These are phyloP conservation scores for Aspergillus steynii DNA, from an alignment of 495 filamentous ascomycete species.

Conservation along the genomic window DNA sequence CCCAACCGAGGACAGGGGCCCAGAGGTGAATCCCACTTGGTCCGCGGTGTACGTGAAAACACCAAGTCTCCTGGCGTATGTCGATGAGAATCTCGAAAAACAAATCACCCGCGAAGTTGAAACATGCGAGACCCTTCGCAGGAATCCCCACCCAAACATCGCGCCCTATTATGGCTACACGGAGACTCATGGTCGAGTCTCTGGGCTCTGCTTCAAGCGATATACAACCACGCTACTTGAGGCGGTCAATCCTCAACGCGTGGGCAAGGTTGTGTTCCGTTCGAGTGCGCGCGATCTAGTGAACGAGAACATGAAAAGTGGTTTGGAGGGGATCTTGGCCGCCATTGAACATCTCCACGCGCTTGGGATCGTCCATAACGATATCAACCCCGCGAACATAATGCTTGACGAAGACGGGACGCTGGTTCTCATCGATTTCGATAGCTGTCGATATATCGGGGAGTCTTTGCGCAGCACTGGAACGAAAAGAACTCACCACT, in stretches of 20 bases:
- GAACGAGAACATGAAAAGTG: constrained; percentile 15
- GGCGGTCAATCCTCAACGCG: constrained; percentile 25
- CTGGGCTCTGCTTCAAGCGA: constrained; percentile 39
- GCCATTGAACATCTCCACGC: constrained; percentile 40
- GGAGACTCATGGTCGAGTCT: constrained; percentile 33
- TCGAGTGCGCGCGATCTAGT: constrained; percentile 21
- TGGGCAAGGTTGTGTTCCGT: constrained; percentile 22
- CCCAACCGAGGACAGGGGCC: constrained; percentile 21
- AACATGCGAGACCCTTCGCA: constrained; percentile 33
- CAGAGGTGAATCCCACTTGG: constrained; percentile 17
- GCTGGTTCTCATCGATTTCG: constrained; percentile 45
- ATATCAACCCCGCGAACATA: constrained; percentile 41
- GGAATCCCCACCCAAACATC: constrained; percentile 41
- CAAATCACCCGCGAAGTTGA: constrained; percentile 25
- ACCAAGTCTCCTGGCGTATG: constrained; percentile 26
- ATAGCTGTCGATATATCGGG: constrained; percentile 29
- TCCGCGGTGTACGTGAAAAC: constrained; percentile 28
- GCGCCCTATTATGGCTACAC: constrained; percentile 36
- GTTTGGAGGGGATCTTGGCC: constrained; percentile 28
- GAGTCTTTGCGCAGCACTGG: constrained; percentile 21
- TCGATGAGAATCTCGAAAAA: constrained; percentile 19
- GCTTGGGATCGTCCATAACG: constrained; percentile 38
- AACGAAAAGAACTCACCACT: constrained; percentile 26
- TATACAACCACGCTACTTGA: constrained; percentile 35
- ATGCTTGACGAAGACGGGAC: constrained; percentile 35